Evolutionary conservation across 805 yeast species (phyloP), one percentile per base, ranked within the genome.

Genomic region (Diddensiella transvaalensis): DNA sequence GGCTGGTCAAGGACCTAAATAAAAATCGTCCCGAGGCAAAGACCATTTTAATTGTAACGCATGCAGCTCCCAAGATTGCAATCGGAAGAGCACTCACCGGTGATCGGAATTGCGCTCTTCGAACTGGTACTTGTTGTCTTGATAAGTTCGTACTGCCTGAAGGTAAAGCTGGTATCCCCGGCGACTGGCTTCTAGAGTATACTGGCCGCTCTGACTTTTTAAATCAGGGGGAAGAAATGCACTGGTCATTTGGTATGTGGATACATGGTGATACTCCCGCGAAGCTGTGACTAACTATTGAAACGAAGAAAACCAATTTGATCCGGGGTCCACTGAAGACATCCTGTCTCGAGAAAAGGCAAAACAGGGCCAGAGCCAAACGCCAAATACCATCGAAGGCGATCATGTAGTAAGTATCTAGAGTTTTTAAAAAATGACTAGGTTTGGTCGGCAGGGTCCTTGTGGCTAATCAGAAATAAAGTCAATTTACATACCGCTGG

Each of bases 11-110:
- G 1, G 71, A 68, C 22, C 72, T 87, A 46, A 84, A 83, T 53
- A 50, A 59, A 4, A 68, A 74, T 50, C 76, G 68, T 58, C 95
- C 96, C 0, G 69, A 79, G 1, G 70, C 80, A 26, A 79, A 81
- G 32, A 72, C 80, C 0, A 70, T 93, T 4, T 59, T 93, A 19
- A 68, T 91, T n/a, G 82, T 87, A 22, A 82, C 96, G 3, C 98
- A 93, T 67, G 99, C 98, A 1, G 97, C 98, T 2, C 77, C 95
- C 3, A 87, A 88, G 64, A 87, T 89, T 51, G 90, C 95, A 0
- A 69, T 91, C 15, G 96, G 96, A 3, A 79, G 87, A 79, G 76
- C 85, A 0, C 69, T 91, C 13, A 60, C 85, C 59, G 80, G 80
- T 0, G 76, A 75, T 47, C 45, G 61, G 0, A 69, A 71, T 36